These are phyloP conservation scores for Spencermartinsiella ligniputridi DNA, from an alignment of 1,139 yeast genomes.

Conservation along the genomic window DNA sequence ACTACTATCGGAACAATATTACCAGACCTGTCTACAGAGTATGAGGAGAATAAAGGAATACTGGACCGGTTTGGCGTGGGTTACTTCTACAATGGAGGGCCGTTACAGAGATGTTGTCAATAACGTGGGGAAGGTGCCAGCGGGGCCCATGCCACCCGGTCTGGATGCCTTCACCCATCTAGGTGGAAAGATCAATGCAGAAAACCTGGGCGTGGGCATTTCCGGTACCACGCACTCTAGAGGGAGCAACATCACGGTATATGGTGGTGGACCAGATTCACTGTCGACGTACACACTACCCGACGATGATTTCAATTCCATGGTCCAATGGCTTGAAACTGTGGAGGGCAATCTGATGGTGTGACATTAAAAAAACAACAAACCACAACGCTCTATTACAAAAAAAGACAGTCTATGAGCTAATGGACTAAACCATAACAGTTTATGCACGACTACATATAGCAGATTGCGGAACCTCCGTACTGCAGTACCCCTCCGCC, in stretches of 20 bases:
- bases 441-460: background rate
- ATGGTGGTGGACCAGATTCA: background rate
- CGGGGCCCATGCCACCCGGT: background rate
- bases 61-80: conserved; percentile 5
- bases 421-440: too few species aligned
- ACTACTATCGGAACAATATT: conserved; percentile 1
- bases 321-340: conserved; percentile 1
- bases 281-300: background rate
- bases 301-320: background rate
- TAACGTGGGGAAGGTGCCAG: background rate
- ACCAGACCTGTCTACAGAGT: background rate
- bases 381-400: too few species aligned
- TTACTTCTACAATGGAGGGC: conserved; percentile 3
- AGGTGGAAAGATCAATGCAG: background rate
- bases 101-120: conserved; percentile 2
- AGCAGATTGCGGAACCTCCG: conserved; percentile 4
- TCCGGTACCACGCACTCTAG: conserved; percentile 1
- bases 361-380: background rate
- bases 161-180: background rate
- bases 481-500: conserved; percentile 9
- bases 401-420: too few species aligned
- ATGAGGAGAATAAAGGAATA: background rate
- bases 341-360: background rate
- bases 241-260: conserved; percentile 1
- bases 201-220: conserved; percentile 1